Percentiles rank a stretch among this genome's conserved stretches.
Evolutionary conservation across 768 basidiomycete genomes (phyloP).

Genomic region (Suillus sp.): DNA sequence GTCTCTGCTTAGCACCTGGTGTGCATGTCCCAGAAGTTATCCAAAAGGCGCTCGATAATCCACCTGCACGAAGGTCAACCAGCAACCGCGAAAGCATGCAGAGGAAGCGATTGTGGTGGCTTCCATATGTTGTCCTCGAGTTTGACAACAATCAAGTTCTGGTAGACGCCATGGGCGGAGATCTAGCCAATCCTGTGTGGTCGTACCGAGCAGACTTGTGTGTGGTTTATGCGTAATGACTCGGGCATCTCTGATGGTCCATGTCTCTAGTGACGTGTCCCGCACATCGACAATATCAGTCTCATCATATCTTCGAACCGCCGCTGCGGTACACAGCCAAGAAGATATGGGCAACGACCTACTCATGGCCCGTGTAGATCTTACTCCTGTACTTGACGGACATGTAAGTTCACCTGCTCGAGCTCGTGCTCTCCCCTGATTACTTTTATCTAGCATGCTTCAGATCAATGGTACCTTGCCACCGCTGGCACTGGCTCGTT

Average conservation of each 20-base stretch:
- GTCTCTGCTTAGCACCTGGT: slow-evolving; percentile 78
- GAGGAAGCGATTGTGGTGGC: slow-evolving; percentile 90
- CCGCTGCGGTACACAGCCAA: slow-evolving; percentile 66
- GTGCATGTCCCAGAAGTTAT: slow-evolving; percentile 82
- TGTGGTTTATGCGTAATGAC: slow-evolving; percentile 34
- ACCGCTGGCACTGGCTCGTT: slow-evolving; percentile 87
- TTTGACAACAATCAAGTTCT: slow-evolving; percentile 98
- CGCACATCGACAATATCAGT: slow-evolving; percentile 91
- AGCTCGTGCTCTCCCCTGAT: slow-evolving; percentile 17
- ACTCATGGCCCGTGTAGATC: slow-evolving; percentile 89
- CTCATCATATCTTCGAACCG: slow-evolving; percentile 88
- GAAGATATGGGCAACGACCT: slow-evolving; percentile 98
- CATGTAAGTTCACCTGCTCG: slow-evolving; percentile 49
- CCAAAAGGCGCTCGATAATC: slow-evolving; percentile 72
- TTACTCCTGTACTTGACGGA: slow-evolving; percentile 80
- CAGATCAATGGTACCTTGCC: slow-evolving; percentile 90
- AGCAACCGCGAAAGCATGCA: slow-evolving; percentile 91
- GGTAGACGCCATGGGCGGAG: slow-evolving; percentile 95
- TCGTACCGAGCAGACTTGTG: slow-evolving; percentile 96
- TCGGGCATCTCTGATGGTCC: slow-evolving; percentile 12
- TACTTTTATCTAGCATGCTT: slow-evolving; percentile 56
- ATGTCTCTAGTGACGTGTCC: slow-evolving; percentile 80
- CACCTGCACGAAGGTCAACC: slow-evolving; percentile 56
- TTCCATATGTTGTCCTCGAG: slow-evolving; percentile 96
- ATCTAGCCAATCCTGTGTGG: slow-evolving; percentile 88